A percentile compares a stretch with the other conserved stretches of the same genome.
These are phyloP conservation scores for Penicillium sp. DNA, from an alignment of 2,329 filamentous ascomycete species.

Conservation along the genomic window DNA sequence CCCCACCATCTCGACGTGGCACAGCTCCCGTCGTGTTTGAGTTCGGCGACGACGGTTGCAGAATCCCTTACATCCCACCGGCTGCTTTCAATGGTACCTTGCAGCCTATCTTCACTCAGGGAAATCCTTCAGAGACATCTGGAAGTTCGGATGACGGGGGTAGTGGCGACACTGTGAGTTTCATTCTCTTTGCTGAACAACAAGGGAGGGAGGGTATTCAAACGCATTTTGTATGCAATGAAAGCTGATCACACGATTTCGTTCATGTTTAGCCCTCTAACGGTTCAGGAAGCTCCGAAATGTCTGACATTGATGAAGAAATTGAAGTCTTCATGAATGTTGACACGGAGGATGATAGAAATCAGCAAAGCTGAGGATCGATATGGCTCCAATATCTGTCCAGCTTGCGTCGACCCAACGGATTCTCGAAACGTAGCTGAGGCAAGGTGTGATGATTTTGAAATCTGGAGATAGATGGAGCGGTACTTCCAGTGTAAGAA, in stretches of 20 bases:
- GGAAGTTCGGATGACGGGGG: no score
- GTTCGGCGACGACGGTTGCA: constrained; percentile 34
- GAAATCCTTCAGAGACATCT: not conserved
- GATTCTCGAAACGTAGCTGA: not conserved
- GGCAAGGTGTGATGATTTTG: not conserved
- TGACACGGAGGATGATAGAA: not conserved
- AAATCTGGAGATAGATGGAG: not conserved
- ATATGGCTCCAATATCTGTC: not conserved
- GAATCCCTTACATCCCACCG: not conserved
- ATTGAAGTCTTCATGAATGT: not conserved
- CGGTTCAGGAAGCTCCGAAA: no score
- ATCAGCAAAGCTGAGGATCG: not conserved
- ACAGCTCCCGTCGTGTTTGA: not conserved
- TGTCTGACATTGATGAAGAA: not conserved
- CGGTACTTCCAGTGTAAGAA: not conserved
- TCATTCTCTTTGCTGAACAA: not conserved
- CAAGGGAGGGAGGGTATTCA: not conserved
- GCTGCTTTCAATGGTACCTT: constrained; percentile 9
- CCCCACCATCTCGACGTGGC: no score
- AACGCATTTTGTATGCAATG: not conserved
- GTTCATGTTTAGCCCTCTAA: not conserved
- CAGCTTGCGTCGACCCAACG: not conserved
- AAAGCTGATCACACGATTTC: not conserved
- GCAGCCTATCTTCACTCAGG: not conserved
- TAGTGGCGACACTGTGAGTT: not conserved